phyloP scores from a whole-genome alignment of 1,139 yeast genomes.

The Taiozyma sp. region DNA sequence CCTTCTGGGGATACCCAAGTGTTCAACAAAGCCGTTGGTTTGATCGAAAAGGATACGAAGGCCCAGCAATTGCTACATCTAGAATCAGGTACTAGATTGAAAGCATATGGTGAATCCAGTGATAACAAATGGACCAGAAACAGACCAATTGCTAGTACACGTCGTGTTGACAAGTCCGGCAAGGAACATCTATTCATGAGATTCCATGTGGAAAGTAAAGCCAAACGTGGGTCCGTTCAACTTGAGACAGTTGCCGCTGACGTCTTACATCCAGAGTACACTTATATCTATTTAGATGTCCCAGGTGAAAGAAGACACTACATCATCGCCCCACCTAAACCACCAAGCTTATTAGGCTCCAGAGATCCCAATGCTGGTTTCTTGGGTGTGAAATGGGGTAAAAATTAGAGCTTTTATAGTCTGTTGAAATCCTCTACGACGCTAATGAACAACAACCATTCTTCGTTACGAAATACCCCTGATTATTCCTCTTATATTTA shows the following conservation, averaged over 20 bases:
- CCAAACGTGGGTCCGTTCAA: constrained; percentile 59
- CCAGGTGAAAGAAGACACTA: constrained; percentile 65
- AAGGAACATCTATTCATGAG: constrained; percentile 78
- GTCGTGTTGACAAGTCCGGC: constrained; percentile 62
- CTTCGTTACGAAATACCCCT: neutral
- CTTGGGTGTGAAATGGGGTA: constrained; percentile 84
- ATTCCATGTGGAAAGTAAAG: constrained; percentile 73
- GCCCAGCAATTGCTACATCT: constrained; percentile 56
- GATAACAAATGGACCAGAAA: constrained; percentile 83
- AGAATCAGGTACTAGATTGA: constrained; percentile 50
- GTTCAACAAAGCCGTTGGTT: constrained; percentile 77
- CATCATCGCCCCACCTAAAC: constrained; percentile 54
- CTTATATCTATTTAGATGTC: constrained; percentile 72
- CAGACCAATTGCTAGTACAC: constrained; percentile 63
- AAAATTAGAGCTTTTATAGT: constrained; percentile 31
- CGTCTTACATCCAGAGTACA: constrained; percentile 65
- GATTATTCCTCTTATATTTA: neutral
- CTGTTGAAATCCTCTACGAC: neutral
- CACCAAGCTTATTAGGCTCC: constrained; percentile 26
- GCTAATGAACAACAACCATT: neutral
- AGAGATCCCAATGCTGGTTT: constrained; percentile 46
- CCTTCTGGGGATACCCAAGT: constrained; percentile 92
- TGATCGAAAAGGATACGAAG: constrained; percentile 61
- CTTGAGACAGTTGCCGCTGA: constrained; percentile 67
- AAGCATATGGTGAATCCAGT: constrained; percentile 75